These are phyloP conservation scores for Clonostachys rhizophaga DNA, from an alignment of 2,329 filamentous ascomycete genomes.

Conservation along the genomic window DNA sequence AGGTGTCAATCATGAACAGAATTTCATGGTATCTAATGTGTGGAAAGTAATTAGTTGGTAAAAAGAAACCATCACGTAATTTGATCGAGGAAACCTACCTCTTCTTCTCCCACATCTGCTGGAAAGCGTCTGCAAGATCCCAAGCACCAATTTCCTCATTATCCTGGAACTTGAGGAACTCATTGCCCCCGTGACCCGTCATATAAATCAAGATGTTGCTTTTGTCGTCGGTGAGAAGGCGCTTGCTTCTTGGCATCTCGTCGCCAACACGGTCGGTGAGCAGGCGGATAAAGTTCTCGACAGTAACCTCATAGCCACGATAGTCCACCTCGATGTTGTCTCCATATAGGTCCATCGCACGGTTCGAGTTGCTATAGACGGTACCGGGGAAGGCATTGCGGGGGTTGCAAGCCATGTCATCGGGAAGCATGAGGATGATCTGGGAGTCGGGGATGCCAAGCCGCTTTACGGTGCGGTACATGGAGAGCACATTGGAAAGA, in stretches of 20 bases:
- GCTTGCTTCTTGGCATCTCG: conserved; percentile 92
- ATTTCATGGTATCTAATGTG: conserved; percentile 79
- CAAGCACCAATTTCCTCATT: conserved; percentile 96
- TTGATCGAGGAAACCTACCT: conserved; percentile 42
- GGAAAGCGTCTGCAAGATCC: conserved; percentile 93
- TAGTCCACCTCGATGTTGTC: conserved; percentile 99
- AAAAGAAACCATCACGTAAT: too few species aligned
- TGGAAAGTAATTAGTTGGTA: too few species aligned
- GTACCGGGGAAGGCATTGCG: conserved; percentile 97
- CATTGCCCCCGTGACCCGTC: conserved; percentile 96
- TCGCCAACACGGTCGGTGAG: conserved; percentile 92
- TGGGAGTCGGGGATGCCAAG: conserved; percentile 97
- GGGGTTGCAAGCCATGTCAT: conserved; percentile 99
- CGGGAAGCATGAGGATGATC: conserved; percentile 99
- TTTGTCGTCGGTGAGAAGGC: conserved; percentile 87
- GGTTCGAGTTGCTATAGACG: conserved; percentile 97
- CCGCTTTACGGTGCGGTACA: conserved; percentile 97
- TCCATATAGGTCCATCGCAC: conserved; percentile 91
- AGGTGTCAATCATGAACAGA: conserved; percentile 99
- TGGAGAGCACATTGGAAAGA: conserved; percentile 92
- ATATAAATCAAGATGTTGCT: conserved; percentile 99
- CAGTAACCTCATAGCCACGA: conserved; percentile 94
- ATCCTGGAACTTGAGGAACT: conserved; percentile 98
- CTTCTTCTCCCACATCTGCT: conserved; percentile 99
- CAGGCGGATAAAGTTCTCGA: conserved; percentile 96